Conservation (phyloP, 2,329 filamentous ascomycete genomes). For the Neodidymelliopsis sp. region DNA sequence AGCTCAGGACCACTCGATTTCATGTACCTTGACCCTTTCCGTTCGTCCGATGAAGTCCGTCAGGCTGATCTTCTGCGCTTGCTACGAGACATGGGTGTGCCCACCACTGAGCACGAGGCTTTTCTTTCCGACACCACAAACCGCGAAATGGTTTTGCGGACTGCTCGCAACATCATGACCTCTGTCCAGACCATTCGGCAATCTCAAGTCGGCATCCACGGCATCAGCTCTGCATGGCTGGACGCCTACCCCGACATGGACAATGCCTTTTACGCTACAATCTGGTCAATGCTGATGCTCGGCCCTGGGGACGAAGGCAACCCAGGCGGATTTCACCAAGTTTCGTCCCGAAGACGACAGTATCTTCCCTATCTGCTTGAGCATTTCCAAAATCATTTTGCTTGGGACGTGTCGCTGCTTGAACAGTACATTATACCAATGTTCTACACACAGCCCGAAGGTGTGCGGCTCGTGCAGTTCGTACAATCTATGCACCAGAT, state of each 20-base stretch:
- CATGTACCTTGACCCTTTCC: slow-evolving; percentile 88
- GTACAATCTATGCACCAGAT: slow-evolving; percentile 63
- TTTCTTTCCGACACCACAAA: slow-evolving; percentile 72
- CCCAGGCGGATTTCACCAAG: slow-evolving; percentile 19
- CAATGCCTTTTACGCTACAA: slow-evolving; percentile 72
- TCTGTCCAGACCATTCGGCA: slow-evolving; percentile 65
- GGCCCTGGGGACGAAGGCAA: slow-evolving; percentile 39
- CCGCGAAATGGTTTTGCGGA: slow-evolving; percentile 74
- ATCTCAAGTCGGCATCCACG: slow-evolving; percentile 28
- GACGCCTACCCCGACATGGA: slow-evolving; percentile 57
- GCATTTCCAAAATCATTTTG: slow-evolving; percentile 69
- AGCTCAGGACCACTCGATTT: slow-evolving; percentile 45
- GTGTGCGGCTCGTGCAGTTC: slow-evolving; percentile 61
- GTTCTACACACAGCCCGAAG: slow-evolving; percentile 60
- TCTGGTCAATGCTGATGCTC: slow-evolving; percentile 70
- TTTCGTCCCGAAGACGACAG: slow-evolving; percentile 57
- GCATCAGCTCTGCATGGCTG: slow-evolving; percentile 36
- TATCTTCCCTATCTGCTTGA: slow-evolving; percentile 70
- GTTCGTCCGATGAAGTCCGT: slow-evolving; percentile 71
- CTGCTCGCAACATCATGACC: slow-evolving; percentile 80
- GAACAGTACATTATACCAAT: slow-evolving; percentile 72
- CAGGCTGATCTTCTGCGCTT: slow-evolving; percentile 65
- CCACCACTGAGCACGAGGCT: slow-evolving; percentile 49
- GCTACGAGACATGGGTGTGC: slow-evolving; percentile 62
- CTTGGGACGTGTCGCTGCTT: slow-evolving; percentile 76